Evolutionary conservation across 2,329 filamentous ascomycete genomes (phyloP), one percentile per base, ranked within the genome.

Genomic region (Aspergillus novoparasiticus): DNA sequence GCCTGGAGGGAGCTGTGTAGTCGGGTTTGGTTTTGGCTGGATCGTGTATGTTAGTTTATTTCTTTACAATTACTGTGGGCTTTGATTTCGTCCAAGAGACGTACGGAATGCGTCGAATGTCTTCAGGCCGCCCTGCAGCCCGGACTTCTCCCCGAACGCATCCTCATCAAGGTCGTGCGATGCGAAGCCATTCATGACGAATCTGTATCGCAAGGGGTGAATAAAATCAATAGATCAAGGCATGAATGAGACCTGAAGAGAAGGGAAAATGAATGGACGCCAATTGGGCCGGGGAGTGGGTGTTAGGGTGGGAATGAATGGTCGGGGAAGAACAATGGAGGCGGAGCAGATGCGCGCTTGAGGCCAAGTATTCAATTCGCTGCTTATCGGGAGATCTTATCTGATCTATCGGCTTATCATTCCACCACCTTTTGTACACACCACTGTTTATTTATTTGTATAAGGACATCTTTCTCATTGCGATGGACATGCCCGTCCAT

Each of bases 21-120:
- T 94, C 93, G 19, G 94, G 88, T 82, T 98, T 98, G 59, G 94
- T 92, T 84, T 99, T 98, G 69, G 95, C 94, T 97, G 74, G 59
- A 64, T 8, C 19, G 8, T 14, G 32, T 26, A 59, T 28, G 58
- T 69, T 55, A 60, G 57, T 53, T 39, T 59, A 28, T 16, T 36
- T 55, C 51, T 12, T 23, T 36, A n/a, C 8, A 36, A 8, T 36
- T 16, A 16, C 14, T 14, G 34, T 16, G 34, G 34, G 34, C 14
- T 36, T 11, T 6, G 23, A 1, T 19, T 19, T 9, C 3, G 46
- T 28, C 2, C 23, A 5, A 30, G 55, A 50, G 36, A 85, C 91
- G 76, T 87, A 97, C 93, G 94, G 78, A 99, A 99, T 69, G 94
- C 94, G 83, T 99, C 95, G 80, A 99, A 99, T 64, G 94, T 93